Conservation (phyloP, 768 basidiomycete species). For the Podaxis sp. region DNA sequence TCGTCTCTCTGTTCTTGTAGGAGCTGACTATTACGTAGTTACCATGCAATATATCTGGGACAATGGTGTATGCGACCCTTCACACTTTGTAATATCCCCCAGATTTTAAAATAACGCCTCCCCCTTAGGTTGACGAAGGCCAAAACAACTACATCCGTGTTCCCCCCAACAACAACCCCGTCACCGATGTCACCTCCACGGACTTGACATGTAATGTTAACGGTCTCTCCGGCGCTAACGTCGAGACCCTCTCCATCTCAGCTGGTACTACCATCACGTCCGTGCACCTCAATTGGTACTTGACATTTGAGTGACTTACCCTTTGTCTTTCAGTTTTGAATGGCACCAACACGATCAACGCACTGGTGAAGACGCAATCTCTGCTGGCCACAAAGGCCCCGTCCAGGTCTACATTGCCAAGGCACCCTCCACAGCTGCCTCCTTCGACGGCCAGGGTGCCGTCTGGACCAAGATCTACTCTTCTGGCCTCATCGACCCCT, state of each 20-base stretch:
- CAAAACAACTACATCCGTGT: conserved; percentile 41
- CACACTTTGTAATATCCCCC: background rate
- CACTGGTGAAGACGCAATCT: conserved; percentile 48
- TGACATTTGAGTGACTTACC: background rate
- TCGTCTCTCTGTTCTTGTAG: background rate
- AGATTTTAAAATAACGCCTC: background rate
- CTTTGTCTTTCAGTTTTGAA: conserved; percentile 34
- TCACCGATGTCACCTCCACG: conserved; percentile 49
- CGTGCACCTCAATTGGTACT: conserved; percentile 17
- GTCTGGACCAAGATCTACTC: conserved; percentile 50
- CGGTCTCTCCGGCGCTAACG: conserved; percentile 31
- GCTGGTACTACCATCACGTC: conserved; percentile 41
- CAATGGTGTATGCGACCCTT: conserved; percentile 33
- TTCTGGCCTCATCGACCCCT: conserved; percentile 14
- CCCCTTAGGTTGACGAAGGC: conserved; percentile 40
- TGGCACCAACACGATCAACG: conserved; percentile 54
- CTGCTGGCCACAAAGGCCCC: conserved; percentile 46
- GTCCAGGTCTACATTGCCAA: conserved; percentile 49
- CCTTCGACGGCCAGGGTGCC: conserved; percentile 34
- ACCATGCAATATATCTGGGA: conserved; percentile 51
- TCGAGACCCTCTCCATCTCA: conserved; percentile 34
- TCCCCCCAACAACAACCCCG: conserved; percentile 50
- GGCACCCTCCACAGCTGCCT: conserved; percentile 32
- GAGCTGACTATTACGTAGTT: conserved; percentile 15
- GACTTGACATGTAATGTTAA: conserved; percentile 51